Conservation (phyloP, 179 eudicot genomes). For the Heliamphora pulchella region DNA sequence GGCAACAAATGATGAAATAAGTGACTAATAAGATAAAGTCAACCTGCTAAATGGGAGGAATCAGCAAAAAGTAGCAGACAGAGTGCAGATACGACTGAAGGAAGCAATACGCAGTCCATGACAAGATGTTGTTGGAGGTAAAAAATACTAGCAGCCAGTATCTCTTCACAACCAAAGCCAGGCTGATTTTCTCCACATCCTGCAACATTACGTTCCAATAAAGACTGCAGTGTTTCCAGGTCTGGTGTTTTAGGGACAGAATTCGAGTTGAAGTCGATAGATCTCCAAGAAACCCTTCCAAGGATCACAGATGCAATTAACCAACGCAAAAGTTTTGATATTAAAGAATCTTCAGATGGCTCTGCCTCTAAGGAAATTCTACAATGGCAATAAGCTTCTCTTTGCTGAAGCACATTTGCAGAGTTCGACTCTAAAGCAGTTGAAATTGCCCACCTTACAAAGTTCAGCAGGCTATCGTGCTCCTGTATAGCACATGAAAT, state of each 20-base stretch:
- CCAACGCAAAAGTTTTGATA: slow-evolving; percentile 72
- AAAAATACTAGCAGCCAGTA: slow-evolving; percentile 47
- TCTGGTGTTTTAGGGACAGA: slow-evolving; percentile 20
- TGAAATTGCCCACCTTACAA: slow-evolving; percentile 69
- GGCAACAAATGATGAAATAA: neutral
- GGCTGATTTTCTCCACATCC: slow-evolving; percentile 20
- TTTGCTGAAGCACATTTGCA: slow-evolving; percentile 16
- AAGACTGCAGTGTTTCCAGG: slow-evolving; percentile 39
- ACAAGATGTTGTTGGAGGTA: slow-evolving; percentile 65
- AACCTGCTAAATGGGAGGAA: slow-evolving; percentile 32
- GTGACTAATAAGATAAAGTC: neutral
- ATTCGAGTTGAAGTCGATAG: slow-evolving; percentile 16
- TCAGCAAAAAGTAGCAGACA: slow-evolving; percentile 49
- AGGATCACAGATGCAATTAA: slow-evolving; percentile 68
- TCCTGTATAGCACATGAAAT: slow-evolving; percentile 36
- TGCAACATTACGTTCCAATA: slow-evolving; percentile 28
- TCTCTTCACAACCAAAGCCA: slow-evolving; percentile 36
- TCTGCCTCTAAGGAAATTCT: slow-evolving; percentile 18
- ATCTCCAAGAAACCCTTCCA: slow-evolving; percentile 37
- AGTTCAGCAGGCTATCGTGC: slow-evolving; percentile 46
- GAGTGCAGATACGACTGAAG: slow-evolving; percentile 68
- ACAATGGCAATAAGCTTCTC: slow-evolving; percentile 20
- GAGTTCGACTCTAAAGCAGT: slow-evolving; percentile 48
- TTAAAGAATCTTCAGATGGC: slow-evolving; percentile 41
- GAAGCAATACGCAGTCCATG: slow-evolving; percentile 37